Conservation (phyloP, 148 eudicot species). For the Vaccinium macrocarpon region DNA sequence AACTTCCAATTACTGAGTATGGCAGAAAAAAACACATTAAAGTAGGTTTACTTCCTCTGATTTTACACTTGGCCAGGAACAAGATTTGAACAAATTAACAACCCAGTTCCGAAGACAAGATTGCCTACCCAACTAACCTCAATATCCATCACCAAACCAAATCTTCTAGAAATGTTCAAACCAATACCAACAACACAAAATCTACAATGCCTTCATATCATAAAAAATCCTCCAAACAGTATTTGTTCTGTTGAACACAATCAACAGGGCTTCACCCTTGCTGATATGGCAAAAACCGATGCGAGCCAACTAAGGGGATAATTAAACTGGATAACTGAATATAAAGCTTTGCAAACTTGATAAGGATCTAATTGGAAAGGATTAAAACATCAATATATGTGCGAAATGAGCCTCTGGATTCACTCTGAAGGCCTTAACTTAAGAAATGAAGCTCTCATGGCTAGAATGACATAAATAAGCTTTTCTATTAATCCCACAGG, state of each 20-base stretch:
- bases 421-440: background rate
- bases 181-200: background rate
- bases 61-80: background rate
- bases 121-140: background rate
- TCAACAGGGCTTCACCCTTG: slow-evolving; percentile 6
- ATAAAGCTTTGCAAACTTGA: background rate
- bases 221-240: background rate
- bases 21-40: background rate
- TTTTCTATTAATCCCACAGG: background rate
- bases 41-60: background rate
- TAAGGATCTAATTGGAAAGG: background rate
- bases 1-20: background rate
- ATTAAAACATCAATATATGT: background rate
- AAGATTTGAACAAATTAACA: background rate
- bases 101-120: background rate
- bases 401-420: background rate
- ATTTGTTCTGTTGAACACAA: background rate
- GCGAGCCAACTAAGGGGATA: background rate
- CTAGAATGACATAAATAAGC: background rate
- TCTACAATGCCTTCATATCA: background rate
- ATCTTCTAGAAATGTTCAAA: background rate
- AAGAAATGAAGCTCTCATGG: background rate
- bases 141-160: background rate
- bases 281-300: background rate
- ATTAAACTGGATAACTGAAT: background rate